These are phyloP conservation scores for Monilinia fructicola DNA, from an alignment of 2,329 filamentous ascomycete genomes.

Conservation along the genomic window DNA sequence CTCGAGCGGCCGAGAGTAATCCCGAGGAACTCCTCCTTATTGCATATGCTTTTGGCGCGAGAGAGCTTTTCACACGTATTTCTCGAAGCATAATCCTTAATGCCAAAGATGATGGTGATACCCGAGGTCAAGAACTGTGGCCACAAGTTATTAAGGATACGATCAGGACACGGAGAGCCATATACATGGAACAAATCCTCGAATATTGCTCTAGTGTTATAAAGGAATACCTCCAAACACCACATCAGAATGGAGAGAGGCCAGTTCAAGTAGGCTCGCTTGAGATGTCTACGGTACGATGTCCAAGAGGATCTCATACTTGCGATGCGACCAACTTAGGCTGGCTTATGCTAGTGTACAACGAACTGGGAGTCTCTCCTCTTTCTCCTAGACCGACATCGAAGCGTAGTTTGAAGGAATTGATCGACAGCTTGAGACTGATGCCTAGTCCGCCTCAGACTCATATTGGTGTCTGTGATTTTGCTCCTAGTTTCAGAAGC, in stretches of 20 bases:
- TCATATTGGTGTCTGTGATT: slow-evolving; percentile 50
- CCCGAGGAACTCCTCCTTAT: slow-evolving; percentile 53
- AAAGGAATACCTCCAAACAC: slow-evolving; percentile 47
- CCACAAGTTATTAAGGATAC: slow-evolving; percentile 50
- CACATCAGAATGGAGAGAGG: slow-evolving; percentile 25
- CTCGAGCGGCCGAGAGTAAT: slow-evolving; percentile 48
- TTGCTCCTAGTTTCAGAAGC: slow-evolving; percentile 48
- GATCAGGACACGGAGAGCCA: slow-evolving; percentile 49
- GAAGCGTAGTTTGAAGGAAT: slow-evolving; percentile 47
- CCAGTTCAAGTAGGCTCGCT: slow-evolving; percentile 33
- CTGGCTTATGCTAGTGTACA: slow-evolving; percentile 54
- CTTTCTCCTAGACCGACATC: slow-evolving; percentile 40
- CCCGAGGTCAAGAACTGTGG: slow-evolving; percentile 47
- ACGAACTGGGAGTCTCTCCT: slow-evolving; percentile 48
- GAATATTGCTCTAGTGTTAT: slow-evolving; percentile 48
- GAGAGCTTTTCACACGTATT: slow-evolving; percentile 50
- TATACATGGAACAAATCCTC: slow-evolving; percentile 53
- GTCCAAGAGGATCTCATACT: slow-evolving; percentile 50
- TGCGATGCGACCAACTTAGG: slow-evolving; percentile 56
- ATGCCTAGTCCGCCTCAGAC: slow-evolving; percentile 49
- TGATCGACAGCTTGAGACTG: slow-evolving; percentile 47
- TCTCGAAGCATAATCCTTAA: slow-evolving; percentile 52
- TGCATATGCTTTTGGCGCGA: slow-evolving; percentile 53
- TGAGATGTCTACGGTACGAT: slow-evolving; percentile 46
- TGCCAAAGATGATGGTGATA: slow-evolving; percentile 46